Conservation (phyloP, 2,329 filamentous ascomycete species). For the Paracamarosporium sp. region DNA sequence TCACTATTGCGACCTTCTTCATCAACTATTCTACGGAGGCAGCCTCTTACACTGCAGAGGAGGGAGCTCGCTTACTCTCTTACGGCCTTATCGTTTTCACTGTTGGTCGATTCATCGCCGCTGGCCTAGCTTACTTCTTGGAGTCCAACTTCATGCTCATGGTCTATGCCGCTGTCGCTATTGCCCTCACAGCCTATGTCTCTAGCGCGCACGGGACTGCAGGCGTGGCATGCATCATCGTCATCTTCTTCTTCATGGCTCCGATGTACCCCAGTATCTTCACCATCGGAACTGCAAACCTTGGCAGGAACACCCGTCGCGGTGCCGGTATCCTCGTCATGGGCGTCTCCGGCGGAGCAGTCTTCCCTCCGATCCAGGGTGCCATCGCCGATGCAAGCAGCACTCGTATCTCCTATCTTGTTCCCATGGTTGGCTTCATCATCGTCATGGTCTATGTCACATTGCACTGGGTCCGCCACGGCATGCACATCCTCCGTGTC, state of each 20-base stretch:
- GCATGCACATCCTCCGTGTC: conserved; percentile 6
- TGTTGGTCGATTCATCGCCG: conserved; percentile 26
- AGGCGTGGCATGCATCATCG: conserved; percentile 19
- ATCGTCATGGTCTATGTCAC: conserved; percentile 11
- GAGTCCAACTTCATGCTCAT: conserved; percentile 55
- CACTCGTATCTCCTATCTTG: conserved; percentile 32
- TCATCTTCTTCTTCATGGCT: conserved; percentile 21
- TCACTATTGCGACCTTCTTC: conserved; percentile 57
- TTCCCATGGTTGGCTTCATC: conserved; percentile 36
- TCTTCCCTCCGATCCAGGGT: conserved; percentile 36
- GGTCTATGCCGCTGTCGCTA: conserved; percentile 18
- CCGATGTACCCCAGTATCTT: conserved; percentile 42
- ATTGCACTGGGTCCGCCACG: conserved; percentile 30
- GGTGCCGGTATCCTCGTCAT: conserved; percentile 34
- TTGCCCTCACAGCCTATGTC: conserved; percentile 18
- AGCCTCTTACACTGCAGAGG: not conserved
- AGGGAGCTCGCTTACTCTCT: conserved; percentile 10
- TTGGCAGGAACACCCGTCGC: conserved; percentile 36
- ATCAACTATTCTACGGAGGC: conserved; percentile 22
- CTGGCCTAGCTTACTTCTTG: conserved; percentile 20
- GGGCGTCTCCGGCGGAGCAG: conserved; percentile 31
- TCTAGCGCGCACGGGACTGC: conserved; percentile 16
- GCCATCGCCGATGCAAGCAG: conserved; percentile 31
- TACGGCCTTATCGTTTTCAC: conserved; percentile 10
- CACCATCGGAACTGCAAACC: conserved; percentile 30